Evolutionary conservation across 2,329 filamentous ascomycete species (phyloP), one percentile per base, ranked within the genome.

Genomic region (Diplodia mutila): DNA sequence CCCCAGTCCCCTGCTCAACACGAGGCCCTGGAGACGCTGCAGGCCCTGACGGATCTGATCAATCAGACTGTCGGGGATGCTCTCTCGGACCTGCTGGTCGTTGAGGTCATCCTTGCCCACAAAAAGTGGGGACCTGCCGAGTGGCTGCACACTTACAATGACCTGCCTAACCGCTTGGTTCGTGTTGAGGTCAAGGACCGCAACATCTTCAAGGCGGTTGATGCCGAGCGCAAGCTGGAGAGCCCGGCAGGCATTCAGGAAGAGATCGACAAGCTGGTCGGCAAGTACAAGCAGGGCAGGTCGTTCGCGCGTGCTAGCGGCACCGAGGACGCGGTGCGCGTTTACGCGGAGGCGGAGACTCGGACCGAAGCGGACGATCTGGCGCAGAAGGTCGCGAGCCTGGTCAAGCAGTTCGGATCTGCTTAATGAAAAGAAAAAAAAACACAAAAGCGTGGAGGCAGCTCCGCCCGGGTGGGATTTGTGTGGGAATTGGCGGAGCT

Each of bases 1-100:
- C 94, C 95, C 6, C 90, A 96, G 79, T 97, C 93, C 0, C 94
- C 95, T 0, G 94, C 92, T 7, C 94, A 98, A 79, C 91, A 94
- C 77, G 91, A 93, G 73, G 92, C 94, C 1, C 87, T 98, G 16
- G 91, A 97, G 66, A 93, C 90, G 9, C 89, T 99, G 0, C 86
- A 87, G 65, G 94, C 93, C 12, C 86, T 97, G 65, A 90, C 90
- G 61, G 92, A 97, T 73, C 86, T 99, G 70, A 97, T 99, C 84
- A 99, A 99, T 85, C 95, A 99, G 83, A 95, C 95, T 0, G 94
- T 98, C 55, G 95, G 95, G 65, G 95, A 99, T 77, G 95, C 95
- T 55, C 87, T 99, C 67, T 97, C 93, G 0, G 95, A 99, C 81
- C 91, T 97, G 86, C 87, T 99, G 54, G 89, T 99, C 75, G 94